Conservation (phyloP, 2,329 filamentous ascomycete species). For the Alternaria brassicae region DNA sequence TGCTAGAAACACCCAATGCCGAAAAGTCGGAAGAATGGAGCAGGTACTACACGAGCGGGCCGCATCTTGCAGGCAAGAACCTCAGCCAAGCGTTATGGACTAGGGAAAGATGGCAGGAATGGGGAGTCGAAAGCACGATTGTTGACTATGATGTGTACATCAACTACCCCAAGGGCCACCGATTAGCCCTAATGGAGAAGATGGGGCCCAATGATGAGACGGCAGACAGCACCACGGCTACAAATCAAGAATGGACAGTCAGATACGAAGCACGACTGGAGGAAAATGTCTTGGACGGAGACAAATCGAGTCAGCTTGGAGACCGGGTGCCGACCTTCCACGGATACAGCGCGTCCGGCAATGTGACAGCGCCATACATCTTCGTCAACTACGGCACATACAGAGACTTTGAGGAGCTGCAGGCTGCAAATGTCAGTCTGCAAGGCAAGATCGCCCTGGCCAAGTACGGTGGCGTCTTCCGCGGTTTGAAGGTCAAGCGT, state of each 20-base stretch:
- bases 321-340: constrained; percentile 89
- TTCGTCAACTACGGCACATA: constrained; percentile 93
- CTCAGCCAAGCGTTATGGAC: constrained; percentile 61
- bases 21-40: constrained; percentile 60
- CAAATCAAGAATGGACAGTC: constrained; percentile 62
- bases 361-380: constrained; percentile 86
- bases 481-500: constrained; percentile 90
- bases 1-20: constrained; percentile 62
- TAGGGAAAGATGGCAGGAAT: constrained; percentile 57
- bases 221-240: constrained; percentile 24
- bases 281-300: constrained; percentile 84
- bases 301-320: constrained; percentile 75
- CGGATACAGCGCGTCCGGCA: constrained; percentile 90
- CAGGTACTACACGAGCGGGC: constrained; percentile 59
- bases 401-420: constrained; percentile 81
- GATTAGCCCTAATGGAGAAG: constrained; percentile 55
- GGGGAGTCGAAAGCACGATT: constrained; percentile 56
- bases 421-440: constrained; percentile 75
- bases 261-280: constrained; percentile 81
- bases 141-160: constrained; percentile 60
- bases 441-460: constrained; percentile 85
- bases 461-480: constrained; percentile 86
- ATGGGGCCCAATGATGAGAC: constrained; percentile 62
- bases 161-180: constrained; percentile 59
- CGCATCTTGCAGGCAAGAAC: constrained; percentile 61